Evolutionary conservation across 192 early-diverging fungal species (phyloP).

Genomic region (Thamnidium elegans): DNA sequence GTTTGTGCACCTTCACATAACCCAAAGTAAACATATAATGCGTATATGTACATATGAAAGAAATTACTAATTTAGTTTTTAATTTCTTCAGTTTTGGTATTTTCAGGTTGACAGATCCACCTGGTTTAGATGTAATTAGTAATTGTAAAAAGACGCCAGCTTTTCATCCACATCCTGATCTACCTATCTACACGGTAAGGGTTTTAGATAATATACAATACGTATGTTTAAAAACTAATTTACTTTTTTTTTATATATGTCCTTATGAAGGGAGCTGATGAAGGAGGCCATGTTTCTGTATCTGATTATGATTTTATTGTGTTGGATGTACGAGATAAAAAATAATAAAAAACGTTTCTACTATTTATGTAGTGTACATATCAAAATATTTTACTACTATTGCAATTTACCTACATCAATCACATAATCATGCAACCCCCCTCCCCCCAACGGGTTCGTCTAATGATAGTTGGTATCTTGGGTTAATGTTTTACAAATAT

Average conservation of each 20-base stretch:
- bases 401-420: no score
- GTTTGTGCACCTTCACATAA: slow-evolving; percentile 75
- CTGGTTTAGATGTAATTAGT: slow-evolving; percentile 75
- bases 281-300: not conserved
- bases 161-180: slow-evolving; percentile 82
- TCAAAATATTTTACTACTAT: no score
- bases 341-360: no score
- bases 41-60: not conserved
- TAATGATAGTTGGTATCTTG: no score
- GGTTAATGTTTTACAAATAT: no score
- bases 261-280: not conserved
- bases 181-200: slow-evolving; percentile 53
- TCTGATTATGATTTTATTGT: not conserved
- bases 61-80: not conserved
- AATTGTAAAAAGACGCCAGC: slow-evolving; percentile 63
- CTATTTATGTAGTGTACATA: no score
- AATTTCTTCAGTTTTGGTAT: slow-evolving; percentile 61
- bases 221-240: not conserved
- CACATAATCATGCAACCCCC: no score
- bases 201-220: not conserved
- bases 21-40: slow-evolving; percentile 62
- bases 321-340: not conserved
- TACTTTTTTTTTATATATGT: not conserved
- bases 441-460: no score
- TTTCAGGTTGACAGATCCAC: slow-evolving; percentile 84